Base-by-base conservation (phyloP, 345 rosid genomes). In the Isatis tinctoria region DNA sequence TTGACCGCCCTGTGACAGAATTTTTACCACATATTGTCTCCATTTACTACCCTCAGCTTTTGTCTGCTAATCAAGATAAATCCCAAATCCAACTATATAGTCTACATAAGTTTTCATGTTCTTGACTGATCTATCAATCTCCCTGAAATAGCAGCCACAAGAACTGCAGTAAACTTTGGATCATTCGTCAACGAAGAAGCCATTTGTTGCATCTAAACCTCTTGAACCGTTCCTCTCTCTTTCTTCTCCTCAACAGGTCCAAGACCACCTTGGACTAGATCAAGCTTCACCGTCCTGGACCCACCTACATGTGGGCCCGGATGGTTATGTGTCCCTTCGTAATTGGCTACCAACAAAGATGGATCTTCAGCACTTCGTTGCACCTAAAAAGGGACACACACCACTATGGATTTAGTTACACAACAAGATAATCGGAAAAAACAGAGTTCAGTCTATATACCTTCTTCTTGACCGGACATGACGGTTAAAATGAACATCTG, bases 251-350 rank as follows among this genome's bases (percentile, higher is more conserved):
- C 70, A 26, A 40, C 65, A 8, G 63, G 14, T 17, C 27, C 74
- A 65, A 39, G 51, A 20, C 13, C 67, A 22, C 73, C 60, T 36
- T 65, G 81, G 61, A 76, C 73, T 69, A 81, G 65, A 40, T 86
- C 89, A 67, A 39, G 22, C 11, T 75, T 28, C 33, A 83, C 40
- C 7, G 43, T 28, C 27, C 74, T 65, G 2, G 80, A 53, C 26
- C 37, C 54, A 61, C 40, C 37, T 3, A 67, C 74, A 17, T 47
- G 44, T 24, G 13, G 33, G 12, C 44, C 48, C 16, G 24, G 22
- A 9, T 90, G 98, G 67, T 87, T 93, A 82, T 93, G 98, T 60
- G 87, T 86, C 60, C 98, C 98, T 80, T 93, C 98, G 24, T 93
- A 93, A 9, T 85, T 87, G 0, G 90, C 96, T 3, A 93, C 87